These are phyloP conservation scores for Wickerhamomyces queroliae DNA, from an alignment of 805 yeast genomes.

Conservation along the genomic window DNA sequence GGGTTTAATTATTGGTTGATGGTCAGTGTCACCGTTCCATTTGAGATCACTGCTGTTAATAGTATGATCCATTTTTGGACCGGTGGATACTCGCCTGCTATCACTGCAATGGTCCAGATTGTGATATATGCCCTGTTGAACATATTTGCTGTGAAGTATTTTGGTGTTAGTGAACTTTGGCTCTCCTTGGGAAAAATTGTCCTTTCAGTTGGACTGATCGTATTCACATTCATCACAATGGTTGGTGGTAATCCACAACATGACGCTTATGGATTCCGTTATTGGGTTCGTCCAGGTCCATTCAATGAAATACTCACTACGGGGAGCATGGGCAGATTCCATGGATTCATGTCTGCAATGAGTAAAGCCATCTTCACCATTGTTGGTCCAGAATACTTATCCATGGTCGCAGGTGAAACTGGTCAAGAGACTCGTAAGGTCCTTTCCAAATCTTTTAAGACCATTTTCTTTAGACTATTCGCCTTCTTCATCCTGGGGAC, in stretches of 20 bases:
- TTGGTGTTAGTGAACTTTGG: slow-evolving; percentile 82
- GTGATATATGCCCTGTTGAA: slow-evolving; percentile 57
- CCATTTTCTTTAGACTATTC: slow-evolving; percentile 57
- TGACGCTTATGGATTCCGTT: slow-evolving; percentile 52
- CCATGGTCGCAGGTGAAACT: slow-evolving; percentile 80
- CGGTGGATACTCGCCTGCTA: slow-evolving; percentile 67
- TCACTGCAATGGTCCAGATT: slow-evolving; percentile 60
- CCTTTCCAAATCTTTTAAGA: slow-evolving; percentile 68
- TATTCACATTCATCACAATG: slow-evolving; percentile 76
- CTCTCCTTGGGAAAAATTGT: slow-evolving; percentile 65
- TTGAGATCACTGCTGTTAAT: slow-evolving; percentile 60
- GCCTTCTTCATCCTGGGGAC: slow-evolving; percentile 64
- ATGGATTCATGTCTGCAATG: slow-evolving; percentile 68
- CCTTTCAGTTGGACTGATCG: slow-evolving; percentile 62
- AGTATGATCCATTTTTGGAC: slow-evolving; percentile 70
- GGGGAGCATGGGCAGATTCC: slow-evolving; percentile 58
- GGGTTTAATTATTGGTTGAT: slow-evolving; percentile 61
- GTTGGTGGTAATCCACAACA: slow-evolving; percentile 78
- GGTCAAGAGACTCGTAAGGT: slow-evolving; percentile 64
- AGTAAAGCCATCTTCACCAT: slow-evolving; percentile 70
- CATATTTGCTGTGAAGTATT: slow-evolving; percentile 63
- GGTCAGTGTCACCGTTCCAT: slow-evolving; percentile 51
- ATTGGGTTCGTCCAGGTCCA: slow-evolving; percentile 45
- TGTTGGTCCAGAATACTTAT: slow-evolving; percentile 80
- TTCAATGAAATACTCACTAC: slow-evolving; percentile 48